Evolutionary conservation across 495 filamentous ascomycete species (phyloP).

Genomic region (Thermothielavioides terrestris): DNA sequence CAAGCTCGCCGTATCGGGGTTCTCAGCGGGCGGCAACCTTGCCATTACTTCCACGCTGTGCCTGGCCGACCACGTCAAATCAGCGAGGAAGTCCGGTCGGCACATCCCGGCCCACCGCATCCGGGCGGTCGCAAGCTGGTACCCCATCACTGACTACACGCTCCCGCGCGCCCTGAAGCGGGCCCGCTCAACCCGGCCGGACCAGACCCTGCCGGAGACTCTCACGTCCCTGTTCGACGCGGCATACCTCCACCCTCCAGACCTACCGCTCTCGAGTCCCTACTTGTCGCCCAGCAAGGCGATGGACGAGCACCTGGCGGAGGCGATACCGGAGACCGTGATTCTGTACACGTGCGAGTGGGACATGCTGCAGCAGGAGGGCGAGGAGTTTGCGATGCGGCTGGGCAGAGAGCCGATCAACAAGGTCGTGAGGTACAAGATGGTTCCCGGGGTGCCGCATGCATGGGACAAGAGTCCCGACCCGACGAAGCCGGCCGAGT

Average conservation of each 20-base stretch:
- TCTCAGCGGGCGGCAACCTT: slow-evolving; percentile 83
- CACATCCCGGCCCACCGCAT: slow-evolving; percentile 25
- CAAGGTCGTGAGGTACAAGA: slow-evolving; percentile 59
- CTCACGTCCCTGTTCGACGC: slow-evolving; percentile 84
- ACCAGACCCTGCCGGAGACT: slow-evolving; percentile 62
- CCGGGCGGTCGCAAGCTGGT: slow-evolving; percentile 57
- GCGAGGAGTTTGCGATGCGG: slow-evolving; percentile 55
- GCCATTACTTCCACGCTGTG: slow-evolving; percentile 71
- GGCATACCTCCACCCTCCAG: slow-evolving; percentile 57
- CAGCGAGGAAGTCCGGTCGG: background rate
- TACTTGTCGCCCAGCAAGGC: slow-evolving; percentile 34
- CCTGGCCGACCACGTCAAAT: slow-evolving; percentile 36
- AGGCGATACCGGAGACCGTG: slow-evolving; percentile 42
- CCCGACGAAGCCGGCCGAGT: slow-evolving; percentile 50
- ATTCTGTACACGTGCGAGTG: slow-evolving; percentile 75
- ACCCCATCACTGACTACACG: slow-evolving; percentile 79
- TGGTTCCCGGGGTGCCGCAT: slow-evolving; percentile 66
- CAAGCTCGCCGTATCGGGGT: slow-evolving; percentile 65
- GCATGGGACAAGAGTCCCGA: slow-evolving; percentile 85
- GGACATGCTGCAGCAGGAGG: slow-evolving; percentile 82
- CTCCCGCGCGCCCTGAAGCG: slow-evolving; percentile 65
- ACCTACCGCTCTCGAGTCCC: slow-evolving; percentile 26
- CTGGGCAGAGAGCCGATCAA: slow-evolving; percentile 45
- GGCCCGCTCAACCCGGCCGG: slow-evolving; percentile 48
- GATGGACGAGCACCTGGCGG: slow-evolving; percentile 29